Evolutionary conservation across 805 yeast species (phyloP), one percentile per base, ranked within the genome.

Genomic region (Crinitomyces ghanaensis): DNA sequence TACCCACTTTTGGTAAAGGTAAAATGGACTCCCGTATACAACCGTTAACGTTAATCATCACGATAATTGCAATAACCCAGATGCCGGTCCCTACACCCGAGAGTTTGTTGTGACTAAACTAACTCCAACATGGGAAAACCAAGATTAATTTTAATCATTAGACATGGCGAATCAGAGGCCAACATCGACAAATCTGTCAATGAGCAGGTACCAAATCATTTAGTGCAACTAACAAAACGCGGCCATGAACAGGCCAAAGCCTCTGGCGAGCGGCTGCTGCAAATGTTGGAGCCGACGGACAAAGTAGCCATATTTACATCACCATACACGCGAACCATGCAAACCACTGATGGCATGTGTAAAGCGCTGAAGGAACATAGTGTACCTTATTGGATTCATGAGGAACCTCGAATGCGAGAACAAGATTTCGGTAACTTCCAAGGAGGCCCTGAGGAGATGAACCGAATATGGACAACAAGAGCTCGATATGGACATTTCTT

Each of bases 401-500:
- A 86, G 53, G 96, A 86, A 51, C 94, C 95, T 8, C 60, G 95
- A 35, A 72, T 86, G 71, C 65, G 96, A 41, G 96, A 86, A 51
- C 96, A 86, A 56, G 96, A 86, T 54, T 86, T 86, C 51, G 96
- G 96, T 14, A 85, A 85, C 52, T 85, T 84, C 56, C 96, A 85
- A 59, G 68, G 76, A 0, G 68, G 73, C 1, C 54, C 56, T 28
- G 74, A 72, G 35, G 80, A 73, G 43, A 85, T 85, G 93, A 77
- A 77, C 44, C 63, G 66, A 44, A 77, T 84, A 21, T 78, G 94
- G 84, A 67, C 68, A 35, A 93, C 82, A 46, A 60, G 96, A 30
- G 86, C 93, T 0, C 72, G 74, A 40, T 86, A 86, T 57, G 96
- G 96, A 0, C 82, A 77, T 53, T 78, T 78, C 49, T 86, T 86